Evolutionary conservation across 805 yeast genomes (phyloP).

Genomic region (Scheffersomyces lignosus): DNA sequence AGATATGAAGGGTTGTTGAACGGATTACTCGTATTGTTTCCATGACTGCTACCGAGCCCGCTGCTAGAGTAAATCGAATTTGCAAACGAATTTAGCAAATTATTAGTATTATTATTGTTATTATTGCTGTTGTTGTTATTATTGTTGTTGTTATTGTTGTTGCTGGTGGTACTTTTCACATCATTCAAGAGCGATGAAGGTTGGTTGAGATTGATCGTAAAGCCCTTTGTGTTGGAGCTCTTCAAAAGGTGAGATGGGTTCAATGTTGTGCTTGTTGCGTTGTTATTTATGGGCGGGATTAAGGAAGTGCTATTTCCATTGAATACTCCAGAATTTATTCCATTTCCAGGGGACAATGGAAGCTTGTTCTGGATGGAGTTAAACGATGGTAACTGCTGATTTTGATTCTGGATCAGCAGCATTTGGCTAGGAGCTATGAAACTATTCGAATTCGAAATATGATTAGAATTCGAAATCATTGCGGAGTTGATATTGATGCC

Average conservation of each 20-base stretch:
- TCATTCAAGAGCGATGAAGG: constrained; percentile 3
- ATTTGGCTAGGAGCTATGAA: constrained; percentile 17
- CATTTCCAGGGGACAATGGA: constrained; percentile 25
- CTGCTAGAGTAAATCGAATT: too few relatives aligned
- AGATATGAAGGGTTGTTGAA: not conserved
- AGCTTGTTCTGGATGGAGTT: constrained; percentile 35
- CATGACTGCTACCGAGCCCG: not conserved
- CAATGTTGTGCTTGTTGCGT: constrained; percentile 17
- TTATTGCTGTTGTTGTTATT: constrained; percentile 3
- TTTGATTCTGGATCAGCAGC: constrained; percentile 26
- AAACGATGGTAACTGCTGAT: constrained; percentile 36
- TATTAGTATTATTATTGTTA: constrained; percentile 5
- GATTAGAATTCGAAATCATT: not conserved
- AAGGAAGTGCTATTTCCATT: constrained; percentile 3
- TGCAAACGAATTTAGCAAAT: too few relatives aligned
- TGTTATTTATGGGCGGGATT: constrained; percentile 15
- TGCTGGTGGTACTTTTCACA: not conserved
- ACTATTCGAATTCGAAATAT: constrained; percentile 1
- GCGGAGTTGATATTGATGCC: not conserved
- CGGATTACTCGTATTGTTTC: not conserved
- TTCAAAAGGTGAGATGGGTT: constrained; percentile 29
- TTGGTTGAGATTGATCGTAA: constrained; percentile 1
- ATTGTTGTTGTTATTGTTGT: not conserved
- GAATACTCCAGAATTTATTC: constrained; percentile 9
- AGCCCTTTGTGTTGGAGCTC: constrained; percentile 7